Conservation (phyloP, 106 monocot genomes). For the Alisma plantagoaquatica region DNA sequence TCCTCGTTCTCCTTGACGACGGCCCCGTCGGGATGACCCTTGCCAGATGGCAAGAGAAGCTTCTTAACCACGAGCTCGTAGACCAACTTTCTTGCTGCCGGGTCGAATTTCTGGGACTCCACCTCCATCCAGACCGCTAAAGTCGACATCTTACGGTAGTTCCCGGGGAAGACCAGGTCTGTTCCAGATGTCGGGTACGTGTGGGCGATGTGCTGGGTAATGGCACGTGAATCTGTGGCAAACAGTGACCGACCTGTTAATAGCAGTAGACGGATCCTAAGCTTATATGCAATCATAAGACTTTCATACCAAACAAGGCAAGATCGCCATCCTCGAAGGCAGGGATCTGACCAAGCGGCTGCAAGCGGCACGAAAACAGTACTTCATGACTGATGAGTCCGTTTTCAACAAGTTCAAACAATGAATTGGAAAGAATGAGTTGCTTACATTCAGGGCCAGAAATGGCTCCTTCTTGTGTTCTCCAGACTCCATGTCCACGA, state of each 20-base stretch:
- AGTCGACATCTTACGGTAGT: constrained; percentile 5
- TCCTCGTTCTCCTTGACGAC: constrained; percentile 7
- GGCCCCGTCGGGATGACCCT: constrained; percentile 6
- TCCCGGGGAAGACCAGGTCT: constrained; percentile 3
- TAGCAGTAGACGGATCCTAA: no score
- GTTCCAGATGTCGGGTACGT: constrained; percentile 1
- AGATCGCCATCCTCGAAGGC: background rate
- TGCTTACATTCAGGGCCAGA: constrained; percentile 17
- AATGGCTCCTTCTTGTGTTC: constrained; percentile 15
- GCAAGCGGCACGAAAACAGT: background rate
- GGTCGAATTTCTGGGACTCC: constrained; percentile 40
- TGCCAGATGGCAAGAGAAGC: constrained; percentile 2
- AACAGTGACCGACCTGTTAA: no score
- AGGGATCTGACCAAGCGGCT: constrained; percentile 1
- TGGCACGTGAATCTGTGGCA: constrained; percentile 7
- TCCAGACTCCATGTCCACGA: constrained; percentile 18
- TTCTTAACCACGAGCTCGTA: constrained; percentile 24
- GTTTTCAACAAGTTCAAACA: background rate
- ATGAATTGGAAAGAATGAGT: no score
- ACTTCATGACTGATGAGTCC: no score
- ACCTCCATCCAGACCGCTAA: constrained; percentile 41
- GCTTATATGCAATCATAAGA: no score
- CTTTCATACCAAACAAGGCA: background rate
- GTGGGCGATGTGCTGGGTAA: constrained; percentile 4
- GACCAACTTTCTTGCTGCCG: constrained; percentile 16